Conservation (phyloP, 2,329 filamentous ascomycete species). For the Fusarium tuaranense region DNA sequence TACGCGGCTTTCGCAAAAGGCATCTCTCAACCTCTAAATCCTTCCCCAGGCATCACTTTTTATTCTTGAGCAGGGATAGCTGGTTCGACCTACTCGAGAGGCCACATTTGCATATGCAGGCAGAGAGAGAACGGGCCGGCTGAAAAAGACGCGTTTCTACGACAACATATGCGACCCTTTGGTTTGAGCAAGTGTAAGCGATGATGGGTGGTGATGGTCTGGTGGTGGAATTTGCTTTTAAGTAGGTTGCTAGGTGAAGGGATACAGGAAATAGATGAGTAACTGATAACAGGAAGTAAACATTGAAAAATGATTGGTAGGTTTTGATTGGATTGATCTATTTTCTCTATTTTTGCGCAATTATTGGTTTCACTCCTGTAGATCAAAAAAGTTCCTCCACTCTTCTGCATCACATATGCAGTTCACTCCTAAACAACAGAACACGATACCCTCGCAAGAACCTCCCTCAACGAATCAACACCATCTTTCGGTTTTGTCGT, state of each 20-base stretch:
- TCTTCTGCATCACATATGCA: background rate
- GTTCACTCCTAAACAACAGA: background rate
- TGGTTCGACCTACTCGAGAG: background rate
- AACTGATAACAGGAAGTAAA: background rate
- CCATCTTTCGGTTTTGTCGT: background rate
- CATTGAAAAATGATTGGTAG: background rate
- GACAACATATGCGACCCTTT: background rate
- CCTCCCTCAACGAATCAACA: background rate
- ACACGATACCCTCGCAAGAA: background rate
- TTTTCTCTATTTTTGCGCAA: background rate
- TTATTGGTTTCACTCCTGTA: background rate
- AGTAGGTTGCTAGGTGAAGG: background rate
- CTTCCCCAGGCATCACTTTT: background rate
- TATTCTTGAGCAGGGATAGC: background rate
- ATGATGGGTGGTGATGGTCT: background rate
- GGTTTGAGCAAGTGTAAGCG: background rate
- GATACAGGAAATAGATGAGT: background rate
- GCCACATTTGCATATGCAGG: background rate
- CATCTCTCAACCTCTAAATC: background rate
- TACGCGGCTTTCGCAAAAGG: background rate
- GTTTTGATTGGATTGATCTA: background rate
- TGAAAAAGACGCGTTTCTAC: background rate
- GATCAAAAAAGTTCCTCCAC: background rate
- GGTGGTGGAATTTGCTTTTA: background rate
- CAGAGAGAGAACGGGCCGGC: background rate